Base-by-base conservation (phyloP, 176 grass and related monocot genomes). In the Cenchrus fungigraminus region DNA sequence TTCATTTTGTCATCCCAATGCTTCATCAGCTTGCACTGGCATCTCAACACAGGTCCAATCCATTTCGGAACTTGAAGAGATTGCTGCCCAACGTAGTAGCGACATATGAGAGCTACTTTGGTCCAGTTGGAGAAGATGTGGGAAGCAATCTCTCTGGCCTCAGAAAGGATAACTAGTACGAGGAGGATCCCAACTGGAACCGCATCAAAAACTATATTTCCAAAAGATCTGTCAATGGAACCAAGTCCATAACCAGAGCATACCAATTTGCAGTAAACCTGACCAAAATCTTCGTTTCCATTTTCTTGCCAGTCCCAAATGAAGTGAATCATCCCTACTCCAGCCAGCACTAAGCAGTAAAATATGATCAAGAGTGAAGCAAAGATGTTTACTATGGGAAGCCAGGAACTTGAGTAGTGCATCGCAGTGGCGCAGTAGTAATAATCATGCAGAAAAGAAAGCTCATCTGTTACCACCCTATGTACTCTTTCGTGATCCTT, bases 91-190 rank as follows among this genome's bases (percentile, higher is more conserved):
- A 25, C 25, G 25, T 25, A 25, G 25, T 25, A 25, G 25, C 9
- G 13, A 2, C 45, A 12, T 9, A 66, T 13, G 2, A 52, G 9
- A 9, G 46, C 16, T 68, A 68, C 1, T 54, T 68, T 68, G 50
- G 46, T 80, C 78, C 63, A 80, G 49, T 80, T 68, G 4, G 63
- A 80, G 63, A 15, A 68, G 10, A 80, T 9, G 8, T 68, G 65
- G 16, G 43, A 49, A 63, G n/a, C 5, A 6, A 63, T 63, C 4
- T 63, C 40, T 2, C 7, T 78, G 0, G 2, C 15, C 46, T 80
- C 31, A 40, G 16, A 4, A 34, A 80, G 9, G 5, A 66, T 3
- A 8, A 42, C 25, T 13, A 66, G 77, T 53, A 6, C 46, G 40
- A 12, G 1, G 32, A 79, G 77, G 19, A 34, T 20, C 3, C 0